Base-by-base conservation (phyloP, 2,329 filamentous ascomycete genomes). In the Orbilia ellipsospora region DNA sequence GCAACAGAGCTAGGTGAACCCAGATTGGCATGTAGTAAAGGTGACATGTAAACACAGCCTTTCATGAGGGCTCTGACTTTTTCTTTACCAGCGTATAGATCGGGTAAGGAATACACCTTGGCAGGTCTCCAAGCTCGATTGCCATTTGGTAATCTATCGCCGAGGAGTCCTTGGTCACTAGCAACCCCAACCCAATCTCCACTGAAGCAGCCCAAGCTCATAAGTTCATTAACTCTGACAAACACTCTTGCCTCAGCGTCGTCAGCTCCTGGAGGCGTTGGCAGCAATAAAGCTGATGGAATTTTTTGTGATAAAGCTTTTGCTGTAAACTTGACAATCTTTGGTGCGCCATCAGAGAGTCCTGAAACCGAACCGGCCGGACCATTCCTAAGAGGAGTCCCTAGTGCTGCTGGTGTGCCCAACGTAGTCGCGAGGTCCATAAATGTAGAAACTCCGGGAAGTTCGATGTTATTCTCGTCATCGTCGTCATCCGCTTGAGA, bases 121-220 rank as follows among this genome's bases (percentile, higher is more conserved):
- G 92, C 94, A 1, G 93, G 91, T 40, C 95, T 88, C 91, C 92
- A 97, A 57, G 73, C 73, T n/a, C 73, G 64, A 23, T 64, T 70
- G 5, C 73, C 73, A 26, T 76, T 70, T 13, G 73, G 65, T 15
- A 76, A 48, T 20, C 73, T 65, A n/a, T 76, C 73, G 6, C 79
- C 78, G 28, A 87, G 85, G 0, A 85, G 81, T 42, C 67, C 70
- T 2, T 68, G 54, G 7, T 62, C 59, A 7, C 75, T 56, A 3
- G 64, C 77, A 81, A 68, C 81, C 80, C 75, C 83, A 81, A 97
- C 93, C 95, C 95, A 99, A 81, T 99, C 95, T 31, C 95, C 95
- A 0, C 94, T 98, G 81, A 99, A 99, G 82, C 94, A 98, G 15
- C 94, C 94, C 64, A 99, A 90, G 79, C 94, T 93, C 13, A 92